Evolutionary conservation across 768 basidiomycete genomes (phyloP).

Genomic region (Lentinula edodes): DNA sequence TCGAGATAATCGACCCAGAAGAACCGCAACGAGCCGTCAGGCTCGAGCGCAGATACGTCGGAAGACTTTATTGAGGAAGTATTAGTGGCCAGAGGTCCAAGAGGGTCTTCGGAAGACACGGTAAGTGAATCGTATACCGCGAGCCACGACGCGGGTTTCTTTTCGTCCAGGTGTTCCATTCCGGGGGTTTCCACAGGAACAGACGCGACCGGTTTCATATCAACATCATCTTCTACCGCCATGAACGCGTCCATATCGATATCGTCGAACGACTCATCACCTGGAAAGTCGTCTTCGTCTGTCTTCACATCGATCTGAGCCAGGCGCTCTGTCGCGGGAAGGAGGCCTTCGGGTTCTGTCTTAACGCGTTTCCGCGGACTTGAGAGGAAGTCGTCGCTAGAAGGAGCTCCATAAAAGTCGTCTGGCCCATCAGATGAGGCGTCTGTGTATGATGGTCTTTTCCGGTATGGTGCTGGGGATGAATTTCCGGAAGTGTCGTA

Average conservation of each 20-base stretch:
- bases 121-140: constrained; percentile 69
- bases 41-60: constrained; percentile 61
- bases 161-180: constrained; percentile 17
- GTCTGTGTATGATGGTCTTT: constrained; percentile 27
- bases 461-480: constrained; percentile 34
- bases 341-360: constrained; percentile 36
- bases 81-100: constrained; percentile 41
- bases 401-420: constrained; percentile 24
- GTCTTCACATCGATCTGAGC: constrained; percentile 55
- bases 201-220: constrained; percentile 24
- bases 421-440: constrained; percentile 47
- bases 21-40: constrained; percentile 82
- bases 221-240: constrained; percentile 51
- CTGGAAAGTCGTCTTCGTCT: constrained; percentile 39
- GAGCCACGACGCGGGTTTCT: constrained; percentile 57
- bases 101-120: constrained; percentile 53
- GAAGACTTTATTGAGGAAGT: constrained; percentile 28
- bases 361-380: constrained; percentile 70
- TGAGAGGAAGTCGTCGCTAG: constrained; percentile 56
- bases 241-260: constrained; percentile 59
- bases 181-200: constrained; percentile 24
- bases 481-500: constrained; percentile 35
- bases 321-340: constrained; percentile 54
- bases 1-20: constrained; percentile 98
- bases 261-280: constrained; percentile 42